Base-by-base conservation (phyloP, 2,329 filamentous ascomycete genomes). In the Neonectria magnoliae region DNA sequence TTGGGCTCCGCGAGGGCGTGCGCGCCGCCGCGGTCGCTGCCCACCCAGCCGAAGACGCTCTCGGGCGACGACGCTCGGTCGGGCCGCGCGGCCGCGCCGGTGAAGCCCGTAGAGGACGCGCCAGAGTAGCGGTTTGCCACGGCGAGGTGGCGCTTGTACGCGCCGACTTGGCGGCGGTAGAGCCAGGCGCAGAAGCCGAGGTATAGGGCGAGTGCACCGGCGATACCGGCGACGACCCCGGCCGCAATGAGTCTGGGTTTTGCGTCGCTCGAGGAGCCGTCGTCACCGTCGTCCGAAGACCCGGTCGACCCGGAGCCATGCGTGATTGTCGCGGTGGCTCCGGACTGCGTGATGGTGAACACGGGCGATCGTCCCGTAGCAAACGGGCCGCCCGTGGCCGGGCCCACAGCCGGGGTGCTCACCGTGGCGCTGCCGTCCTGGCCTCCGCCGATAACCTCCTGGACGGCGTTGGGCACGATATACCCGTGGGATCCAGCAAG, bases 101-200 rank as follows among this genome's bases (percentile, higher is more conserved):
- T 69, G 36, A 78, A 73, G 61, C 77, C 79, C 47, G 80, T 82
- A 20, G 80, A 78, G n/a, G 80, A 81, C 18, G 81, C 79, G 20
- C 80, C 76, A 1, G 81, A 79, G 55, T 87, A 86, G 4, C 85
- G 83, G 72, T 92, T 90, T 2, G 86, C 82, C 72, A 90, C 86
- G 1, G 88, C 87, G 33, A 92, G 85, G 74, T 93, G 91, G 36
- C 85, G 82, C 77, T 90, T 90, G 82, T 93, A 94, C 10, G 91
- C 85, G 31, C 81, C 78, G 16, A 93, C 85, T 76, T 92, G 91
- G 53, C 89, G 89, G 29, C 90, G 85, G 81, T 93, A 93, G 8
- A 94, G 81, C 87, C 89, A 93, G 18, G 87, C 85, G 78, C 90
- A 92, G 81, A 91, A 93, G 50, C 88, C 89, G 13, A 92, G 84